phyloP scores from a whole-genome alignment of 805 yeast species.

The Candida gorgasii region DNA sequence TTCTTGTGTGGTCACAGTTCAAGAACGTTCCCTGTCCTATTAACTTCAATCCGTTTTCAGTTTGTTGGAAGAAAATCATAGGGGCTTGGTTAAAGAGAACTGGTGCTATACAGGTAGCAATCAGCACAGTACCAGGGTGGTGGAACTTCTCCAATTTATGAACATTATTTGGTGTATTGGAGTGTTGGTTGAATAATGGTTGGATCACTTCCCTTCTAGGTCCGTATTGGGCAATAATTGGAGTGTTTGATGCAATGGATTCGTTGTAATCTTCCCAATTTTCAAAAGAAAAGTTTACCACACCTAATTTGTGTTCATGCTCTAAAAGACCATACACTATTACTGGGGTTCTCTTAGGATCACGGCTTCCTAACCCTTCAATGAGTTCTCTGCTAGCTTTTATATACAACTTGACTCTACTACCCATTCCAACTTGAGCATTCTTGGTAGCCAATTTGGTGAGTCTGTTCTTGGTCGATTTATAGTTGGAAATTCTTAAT shows the following conservation, averaged over 20 bases:
- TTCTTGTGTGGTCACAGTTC: slow-evolving; percentile 80
- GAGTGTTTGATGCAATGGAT: slow-evolving; percentile 82
- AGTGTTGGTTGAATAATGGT: slow-evolving; percentile 81
- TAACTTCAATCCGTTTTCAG: slow-evolving; percentile 56
- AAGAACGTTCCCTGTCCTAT: slow-evolving; percentile 90
- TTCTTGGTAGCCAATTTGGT: slow-evolving; percentile 56
- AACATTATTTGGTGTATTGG: slow-evolving; percentile 79
- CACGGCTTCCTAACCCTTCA: not conserved
- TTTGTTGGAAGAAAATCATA: slow-evolving; percentile 73
- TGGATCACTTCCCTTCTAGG: slow-evolving; percentile 80
- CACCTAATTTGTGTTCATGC: slow-evolving; percentile 85
- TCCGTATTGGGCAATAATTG: slow-evolving; percentile 87
- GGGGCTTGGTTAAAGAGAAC: slow-evolving; percentile 83
- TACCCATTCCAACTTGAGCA: slow-evolving; percentile 53
- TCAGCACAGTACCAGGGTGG: slow-evolving; percentile 65
- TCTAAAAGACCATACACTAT: slow-evolving; percentile 72
- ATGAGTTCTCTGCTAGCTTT: slow-evolving; percentile 23
- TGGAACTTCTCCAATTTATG: slow-evolving; percentile 83
- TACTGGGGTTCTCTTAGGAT: slow-evolving; percentile 43
- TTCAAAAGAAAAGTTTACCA: slow-evolving; percentile 76
- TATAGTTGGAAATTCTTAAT: slow-evolving; percentile 71
- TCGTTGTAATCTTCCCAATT: slow-evolving; percentile 88
- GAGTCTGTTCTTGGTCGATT: slow-evolving; percentile 70
- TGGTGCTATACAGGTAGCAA: slow-evolving; percentile 90
- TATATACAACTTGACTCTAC: slow-evolving; percentile 58